Conservation (phyloP, 495 filamentous ascomycete genomes). For the Trichocladium uniseriatum region DNA sequence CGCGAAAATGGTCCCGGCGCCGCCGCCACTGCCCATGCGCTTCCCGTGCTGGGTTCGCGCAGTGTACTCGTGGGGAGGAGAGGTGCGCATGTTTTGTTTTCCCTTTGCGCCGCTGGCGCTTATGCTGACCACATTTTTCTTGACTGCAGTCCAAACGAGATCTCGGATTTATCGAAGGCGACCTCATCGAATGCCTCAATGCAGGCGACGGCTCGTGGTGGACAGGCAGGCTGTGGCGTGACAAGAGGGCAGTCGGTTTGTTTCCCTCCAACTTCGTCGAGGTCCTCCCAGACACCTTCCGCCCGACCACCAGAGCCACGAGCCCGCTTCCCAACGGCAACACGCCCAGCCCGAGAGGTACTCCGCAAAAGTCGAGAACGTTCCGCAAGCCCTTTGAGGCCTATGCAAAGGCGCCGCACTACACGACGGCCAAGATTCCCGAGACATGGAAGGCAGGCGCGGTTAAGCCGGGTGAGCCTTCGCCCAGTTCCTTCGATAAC, state of each 20-base stretch:
- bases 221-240: conserved; percentile 82
- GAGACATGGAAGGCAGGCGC: conserved; percentile 36
- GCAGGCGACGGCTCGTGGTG: conserved; percentile 97
- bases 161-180: conserved; percentile 92
- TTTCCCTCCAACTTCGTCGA: conserved; percentile 98
- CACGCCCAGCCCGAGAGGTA: conserved; percentile 43
- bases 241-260: conserved; percentile 76
- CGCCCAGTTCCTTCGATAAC: conserved; percentile 16
- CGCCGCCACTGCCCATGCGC: conserved; percentile 60
- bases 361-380: conserved; percentile 49
- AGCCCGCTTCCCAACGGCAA: conserved; percentile 56
- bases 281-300: conserved; percentile 73
- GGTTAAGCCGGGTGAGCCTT: conserved; percentile 24
- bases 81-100: conserved; percentile 44
- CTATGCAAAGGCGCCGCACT: conserved; percentile 50
- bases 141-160: conserved; percentile 66
- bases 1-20: conserved; percentile 43
- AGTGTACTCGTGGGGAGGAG: conserved; percentile 94
- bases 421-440: conserved; percentile 42
- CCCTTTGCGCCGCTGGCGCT: conserved; percentile 6
- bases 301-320: conserved; percentile 64
- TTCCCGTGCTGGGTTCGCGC: conserved; percentile 97
- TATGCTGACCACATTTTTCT: background rate
- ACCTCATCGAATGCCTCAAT: conserved; percentile 95
- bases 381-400: conserved; percentile 65